A percentile compares a stretch with the other conserved stretches of the same genome.
Evolutionary conservation across 345 rosid genomes (phyloP).

Genomic region (Corchorus capsularis): DNA sequence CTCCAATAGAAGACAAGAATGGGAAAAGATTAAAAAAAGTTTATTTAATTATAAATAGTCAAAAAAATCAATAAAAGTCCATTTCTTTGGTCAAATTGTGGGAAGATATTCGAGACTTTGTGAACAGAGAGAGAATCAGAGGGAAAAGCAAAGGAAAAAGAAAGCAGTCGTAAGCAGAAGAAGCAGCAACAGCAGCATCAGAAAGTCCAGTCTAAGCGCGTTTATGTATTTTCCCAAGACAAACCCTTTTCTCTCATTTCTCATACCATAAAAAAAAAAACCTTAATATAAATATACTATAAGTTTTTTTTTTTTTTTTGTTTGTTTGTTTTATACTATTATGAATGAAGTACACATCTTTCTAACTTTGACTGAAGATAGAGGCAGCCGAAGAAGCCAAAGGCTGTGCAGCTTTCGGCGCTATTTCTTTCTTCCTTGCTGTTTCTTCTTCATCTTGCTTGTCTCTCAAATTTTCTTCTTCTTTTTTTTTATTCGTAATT

Average conservation of each 20-base stretch:
- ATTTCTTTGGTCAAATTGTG: conserved; percentile 11
- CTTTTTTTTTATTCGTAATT: background rate
- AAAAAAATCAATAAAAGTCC: background rate
- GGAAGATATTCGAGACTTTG: conserved; percentile 22
- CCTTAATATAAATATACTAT: background rate
- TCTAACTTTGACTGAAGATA: conserved; percentile 36
- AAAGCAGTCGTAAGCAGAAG: background rate
- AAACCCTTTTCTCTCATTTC: background rate
- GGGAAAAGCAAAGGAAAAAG: conserved; percentile 16
- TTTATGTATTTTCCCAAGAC: conserved; percentile 32
- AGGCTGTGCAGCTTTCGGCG: conserved; percentile 48
- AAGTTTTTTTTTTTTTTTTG: background rate
- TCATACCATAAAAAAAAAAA: background rate
- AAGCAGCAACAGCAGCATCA: background rate
- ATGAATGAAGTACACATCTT: background rate
- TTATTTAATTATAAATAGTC: too few relatives aligned
- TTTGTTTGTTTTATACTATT: background rate
- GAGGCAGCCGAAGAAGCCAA: conserved; percentile 19
- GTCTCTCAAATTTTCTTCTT: background rate
- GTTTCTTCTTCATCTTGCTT: conserved; percentile 13
- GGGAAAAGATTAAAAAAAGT: background rate
- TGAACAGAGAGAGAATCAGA: background rate
- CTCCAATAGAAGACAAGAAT: too few relatives aligned
- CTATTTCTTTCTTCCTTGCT: conserved; percentile 28
- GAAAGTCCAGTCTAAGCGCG: conserved; percentile 19